phyloP scores from a whole-genome alignment of 78 protist species.

The Pigoraptor vietnamica region DNA sequence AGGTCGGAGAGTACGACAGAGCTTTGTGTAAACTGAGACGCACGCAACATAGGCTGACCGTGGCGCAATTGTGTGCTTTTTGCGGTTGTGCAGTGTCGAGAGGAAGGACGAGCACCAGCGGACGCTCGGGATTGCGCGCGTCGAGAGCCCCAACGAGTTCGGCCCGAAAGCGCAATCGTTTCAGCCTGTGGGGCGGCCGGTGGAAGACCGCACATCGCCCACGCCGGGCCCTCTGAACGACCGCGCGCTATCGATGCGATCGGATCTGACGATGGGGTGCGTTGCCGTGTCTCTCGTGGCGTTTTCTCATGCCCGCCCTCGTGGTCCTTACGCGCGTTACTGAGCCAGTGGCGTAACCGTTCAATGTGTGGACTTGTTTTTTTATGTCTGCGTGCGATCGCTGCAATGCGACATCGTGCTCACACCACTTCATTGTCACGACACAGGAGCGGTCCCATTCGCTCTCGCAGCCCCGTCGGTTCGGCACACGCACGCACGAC shows the following conservation, averaged over 20 bases:
- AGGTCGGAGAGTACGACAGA: too few species aligned
- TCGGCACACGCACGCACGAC: not conserved
- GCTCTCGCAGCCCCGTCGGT: not conserved
- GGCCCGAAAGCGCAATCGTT: not conserved
- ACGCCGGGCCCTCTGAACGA: not conserved
- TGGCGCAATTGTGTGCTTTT: too few species aligned
- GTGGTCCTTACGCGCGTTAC: too few species aligned
- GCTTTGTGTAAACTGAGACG: too few species aligned
- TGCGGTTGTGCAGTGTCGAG: not conserved
- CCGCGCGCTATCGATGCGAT: not conserved
- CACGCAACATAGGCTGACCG: too few species aligned
- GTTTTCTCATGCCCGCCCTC: too few species aligned
- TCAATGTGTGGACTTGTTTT: not conserved
- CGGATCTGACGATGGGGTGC: not conserved
- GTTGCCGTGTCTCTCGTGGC: not conserved
- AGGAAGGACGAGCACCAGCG: not conserved
- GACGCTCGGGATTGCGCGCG: not conserved
- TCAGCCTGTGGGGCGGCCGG: not conserved
- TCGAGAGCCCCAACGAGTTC: not conserved
- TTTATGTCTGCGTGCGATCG: not conserved
- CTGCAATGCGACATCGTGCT: not conserved
- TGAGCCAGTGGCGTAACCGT: not conserved
- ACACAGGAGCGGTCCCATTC: not conserved
- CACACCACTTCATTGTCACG: not conserved
- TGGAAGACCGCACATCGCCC: not conserved